A percentile compares a stretch with the other conserved stretches of the same genome.
Conservation (phyloP, 768 basidiomycete species). For the Dioszegia hungarica region DNA sequence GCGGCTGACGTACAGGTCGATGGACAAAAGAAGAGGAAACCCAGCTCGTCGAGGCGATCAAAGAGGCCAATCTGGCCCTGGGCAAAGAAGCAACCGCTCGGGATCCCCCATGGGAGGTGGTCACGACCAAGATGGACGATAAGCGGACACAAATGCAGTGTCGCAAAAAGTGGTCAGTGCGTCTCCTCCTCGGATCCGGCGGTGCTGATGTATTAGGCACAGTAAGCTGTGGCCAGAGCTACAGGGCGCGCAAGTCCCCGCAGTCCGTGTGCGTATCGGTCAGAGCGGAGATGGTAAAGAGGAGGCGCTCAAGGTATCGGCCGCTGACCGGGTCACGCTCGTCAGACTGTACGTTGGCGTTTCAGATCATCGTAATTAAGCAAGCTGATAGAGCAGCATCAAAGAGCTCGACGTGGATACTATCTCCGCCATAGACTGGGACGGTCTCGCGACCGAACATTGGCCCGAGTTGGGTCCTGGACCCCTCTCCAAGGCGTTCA, state of each 20-base stretch:
- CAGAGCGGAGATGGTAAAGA: not conserved
- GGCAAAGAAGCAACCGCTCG: conserved; percentile 10
- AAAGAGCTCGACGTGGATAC: not conserved
- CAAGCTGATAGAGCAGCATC: conserved; percentile 1
- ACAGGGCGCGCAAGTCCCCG: too few relatives aligned
- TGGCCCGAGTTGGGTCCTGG: not conserved
- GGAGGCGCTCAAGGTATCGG: not conserved
- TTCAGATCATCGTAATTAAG: not conserved
- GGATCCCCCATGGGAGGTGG: conserved; percentile 35
- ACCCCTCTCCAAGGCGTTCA: not conserved
- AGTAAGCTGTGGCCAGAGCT: not conserved
- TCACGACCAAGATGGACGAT: conserved; percentile 23
- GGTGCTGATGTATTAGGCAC: not conserved
- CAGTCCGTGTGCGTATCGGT: not conserved
- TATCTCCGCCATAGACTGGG: not conserved
- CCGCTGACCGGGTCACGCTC: not conserved
- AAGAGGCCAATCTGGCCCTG: conserved; percentile 20
- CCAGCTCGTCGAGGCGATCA: conserved; percentile 14
- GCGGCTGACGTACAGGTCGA: conserved; percentile 3
- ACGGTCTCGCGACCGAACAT: not conserved
- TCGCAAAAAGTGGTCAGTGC: conserved; percentile 30
- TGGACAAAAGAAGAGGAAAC: conserved; percentile 25
- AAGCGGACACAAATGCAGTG: conserved; percentile 24
- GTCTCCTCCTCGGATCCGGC: not conserved
- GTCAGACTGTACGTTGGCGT: not conserved